A percentile compares a stretch with the other conserved stretches of the same genome.
Evolutionary conservation across 2,329 filamentous ascomycete species (phyloP).

Genomic region (Trichoderma asperellum): DNA sequence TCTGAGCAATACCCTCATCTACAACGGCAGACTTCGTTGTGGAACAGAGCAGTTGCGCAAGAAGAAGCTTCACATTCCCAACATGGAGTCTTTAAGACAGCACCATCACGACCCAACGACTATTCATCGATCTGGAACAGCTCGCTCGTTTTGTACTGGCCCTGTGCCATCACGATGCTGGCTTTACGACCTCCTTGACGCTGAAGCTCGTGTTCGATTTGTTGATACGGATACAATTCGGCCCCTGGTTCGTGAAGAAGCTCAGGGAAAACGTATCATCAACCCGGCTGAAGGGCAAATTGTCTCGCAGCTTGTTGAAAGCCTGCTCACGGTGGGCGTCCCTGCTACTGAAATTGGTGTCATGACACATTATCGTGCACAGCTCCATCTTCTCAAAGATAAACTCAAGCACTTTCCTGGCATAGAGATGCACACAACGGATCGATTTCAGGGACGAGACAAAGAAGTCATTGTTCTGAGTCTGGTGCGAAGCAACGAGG

Average conservation of each 20-base stretch:
- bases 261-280: constrained; percentile 81
- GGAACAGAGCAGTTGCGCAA: constrained; percentile 76
- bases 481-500: constrained; percentile 85
- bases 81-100: constrained; percentile 62
- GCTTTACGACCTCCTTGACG: constrained; percentile 72
- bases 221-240: constrained; percentile 83
- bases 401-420: constrained; percentile 62
- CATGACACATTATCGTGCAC: constrained; percentile 95
- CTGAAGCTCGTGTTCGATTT: constrained; percentile 76
- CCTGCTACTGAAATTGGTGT: constrained; percentile 80
- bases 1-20: constrained; percentile 90
- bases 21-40: constrained; percentile 86
- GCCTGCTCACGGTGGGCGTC: constrained; percentile 76
- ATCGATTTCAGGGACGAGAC: constrained; percentile 94
- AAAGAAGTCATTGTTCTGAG: constrained; percentile 90
- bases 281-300: constrained; percentile 83
- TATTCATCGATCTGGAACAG: constrained; percentile 47
- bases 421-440: constrained; percentile 94
- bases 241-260: constrained; percentile 68
- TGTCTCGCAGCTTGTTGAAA: constrained; percentile 77
- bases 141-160: constrained; percentile 60
- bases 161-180: constrained; percentile 65
- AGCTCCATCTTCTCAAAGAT: constrained; percentile 81
- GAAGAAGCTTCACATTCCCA: constrained; percentile 69
- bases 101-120: constrained; percentile 59